Evolutionary conservation across 768 basidiomycete species (phyloP), one percentile per base, ranked within the genome.

Genomic region (Amanita jacksonii): DNA sequence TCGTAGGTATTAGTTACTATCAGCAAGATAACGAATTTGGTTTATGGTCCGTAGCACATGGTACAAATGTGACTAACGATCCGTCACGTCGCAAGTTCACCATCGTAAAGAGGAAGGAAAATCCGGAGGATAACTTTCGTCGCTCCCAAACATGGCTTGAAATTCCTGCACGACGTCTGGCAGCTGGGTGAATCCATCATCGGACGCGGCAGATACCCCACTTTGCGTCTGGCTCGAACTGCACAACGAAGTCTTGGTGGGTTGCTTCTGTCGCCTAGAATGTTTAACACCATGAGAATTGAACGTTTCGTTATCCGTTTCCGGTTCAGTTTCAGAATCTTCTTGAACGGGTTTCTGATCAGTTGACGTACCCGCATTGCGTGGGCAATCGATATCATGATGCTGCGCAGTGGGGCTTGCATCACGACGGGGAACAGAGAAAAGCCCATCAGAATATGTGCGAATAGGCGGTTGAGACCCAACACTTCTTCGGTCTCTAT

Each of bases 151-250:
- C 67, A 75, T 73, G 5, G 60, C 59, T 30, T 52, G 61, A 49
- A 75, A 72, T 16, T 69, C 63, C 51, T 63, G 62, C 12, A 73
- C 60, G 23, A 50, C 65, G 34, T 50, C 51, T 10, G 69, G 69
- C 31, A 67, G 52, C 23, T 67, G 65, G 28, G 49, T 56, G 36
- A 51, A 51, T 30, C 31, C 19, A 22, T 38, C 37, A 15, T 28
- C 24, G 8, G 24, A 30, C 3, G 24, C 6, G 30, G 27, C 25
- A 13, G 40, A 12, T 18, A 15, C n/a, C 23, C n/a, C 22, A 27
- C 15, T 32, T 8, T 22, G 52, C 51, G 28, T 32, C 28, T 46
- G 2, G 36, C 34, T 31, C 24, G 37, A 31, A 28, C 46, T 19
- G 25, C 30, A 20, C 15, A n/a, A n/a, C n/a, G n/a, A n/a, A n/a